phyloP scores from a whole-genome alignment of 768 basidiomycete genomes.

The Mycena filopes region DNA sequence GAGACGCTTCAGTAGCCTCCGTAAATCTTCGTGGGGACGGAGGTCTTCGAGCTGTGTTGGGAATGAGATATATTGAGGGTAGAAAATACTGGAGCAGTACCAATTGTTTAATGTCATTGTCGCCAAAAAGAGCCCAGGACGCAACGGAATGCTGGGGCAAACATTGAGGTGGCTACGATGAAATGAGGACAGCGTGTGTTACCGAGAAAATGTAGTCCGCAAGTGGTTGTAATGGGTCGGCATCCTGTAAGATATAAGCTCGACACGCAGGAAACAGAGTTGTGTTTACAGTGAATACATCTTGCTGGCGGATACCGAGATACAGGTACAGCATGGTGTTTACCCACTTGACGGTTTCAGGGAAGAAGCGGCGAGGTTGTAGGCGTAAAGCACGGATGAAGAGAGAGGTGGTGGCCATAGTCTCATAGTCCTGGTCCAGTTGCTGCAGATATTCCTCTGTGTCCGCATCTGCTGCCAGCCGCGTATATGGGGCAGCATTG shows the following conservation, averaged over 20 bases:
- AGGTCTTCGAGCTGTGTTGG: background rate
- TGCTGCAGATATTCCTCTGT: too few species aligned
- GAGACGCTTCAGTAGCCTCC: background rate
- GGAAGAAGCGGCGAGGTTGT: background rate
- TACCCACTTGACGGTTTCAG: too few species aligned
- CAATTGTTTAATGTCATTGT: conserved; percentile 2
- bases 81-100: background rate
- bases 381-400: background rate
- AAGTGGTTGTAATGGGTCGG: background rate
- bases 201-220: conserved; percentile 6
- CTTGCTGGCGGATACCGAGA: too few species aligned
- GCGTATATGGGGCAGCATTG: too few species aligned
- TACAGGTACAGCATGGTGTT: too few species aligned
- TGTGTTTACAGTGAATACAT: too few species aligned
- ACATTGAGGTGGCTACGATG: too few species aligned
- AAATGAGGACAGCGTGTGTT: too few species aligned
- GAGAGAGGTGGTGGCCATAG: too few species aligned
- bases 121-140: background rate
- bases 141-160: background rate
- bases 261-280: background rate
- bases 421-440: too few species aligned
- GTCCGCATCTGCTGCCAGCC: too few species aligned
- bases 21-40: background rate
- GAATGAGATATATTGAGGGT: too few species aligned
- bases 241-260: background rate